Evolutionary conservation across 2,329 filamentous ascomycete genomes (phyloP), one percentile per base, ranked within the genome.

Genomic region (Pestalotiopsis sp.): DNA sequence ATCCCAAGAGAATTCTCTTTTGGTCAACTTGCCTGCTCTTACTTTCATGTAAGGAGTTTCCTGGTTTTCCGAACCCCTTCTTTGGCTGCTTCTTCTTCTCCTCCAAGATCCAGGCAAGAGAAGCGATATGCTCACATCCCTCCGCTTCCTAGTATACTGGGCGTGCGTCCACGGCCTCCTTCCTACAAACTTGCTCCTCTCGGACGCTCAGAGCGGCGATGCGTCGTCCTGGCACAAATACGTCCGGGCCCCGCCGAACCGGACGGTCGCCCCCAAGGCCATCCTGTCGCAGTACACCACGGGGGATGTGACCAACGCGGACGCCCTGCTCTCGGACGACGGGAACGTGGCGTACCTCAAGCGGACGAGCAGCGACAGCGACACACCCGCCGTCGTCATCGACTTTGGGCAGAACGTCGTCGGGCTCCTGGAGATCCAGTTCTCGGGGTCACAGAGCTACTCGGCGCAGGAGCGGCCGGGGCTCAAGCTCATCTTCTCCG

Each of bases 401-500:
- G 84, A 86, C 70, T 86, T 85, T 72, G 84, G 84, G 1, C 79
- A 81, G 64, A 84, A 85, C 66, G 76, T 83, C 3, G 83, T 80
- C 6, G 84, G 84, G 0, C 74, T 80, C 44, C 67, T 85, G 3
- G 77, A 74, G 3, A 81, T 86, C 55, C 73, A 77, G 6, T 85
- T 86, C 68, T 78, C 76, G 1, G 79, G 79, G 0, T 76, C 79
- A 0, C 69, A 70, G 11, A 76, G 75, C 26, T 67, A 20, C 22
- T 65, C 65, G 5, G 65, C 63, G 4, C 59, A 59, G 6, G 78
- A 71, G 63, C 74, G 74, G 35, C 83, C 79, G 0, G 83, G 83
- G 0, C 72, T 86, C n/a, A 76, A 78, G 44, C 71, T 86, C 26
- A 81, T 81, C 11, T 86, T 86, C 70, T 86, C 84, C 0, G 84